A percentile compares a stretch with the other conserved stretches of the same genome.
Evolutionary conservation across 73 alveolate genomes (phyloP).

Genomic region (Paraurostyla sp.): DNA sequence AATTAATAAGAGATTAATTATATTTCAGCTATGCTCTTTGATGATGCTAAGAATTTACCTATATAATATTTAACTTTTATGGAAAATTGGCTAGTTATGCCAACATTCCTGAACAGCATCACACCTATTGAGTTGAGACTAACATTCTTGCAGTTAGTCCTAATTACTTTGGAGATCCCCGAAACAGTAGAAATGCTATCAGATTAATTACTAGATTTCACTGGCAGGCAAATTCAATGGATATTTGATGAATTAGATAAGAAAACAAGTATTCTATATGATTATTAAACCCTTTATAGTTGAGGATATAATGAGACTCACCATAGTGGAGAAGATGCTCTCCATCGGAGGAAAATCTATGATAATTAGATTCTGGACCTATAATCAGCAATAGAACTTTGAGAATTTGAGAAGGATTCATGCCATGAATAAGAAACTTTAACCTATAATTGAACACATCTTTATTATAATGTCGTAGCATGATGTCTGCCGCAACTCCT

Average conservation of each 20-base stretch:
- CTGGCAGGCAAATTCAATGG: neutral
- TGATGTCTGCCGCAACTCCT: neutral
- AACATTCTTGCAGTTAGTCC: neutral
- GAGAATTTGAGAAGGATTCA: slow-evolving; percentile 4
- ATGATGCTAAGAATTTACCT: neutral
- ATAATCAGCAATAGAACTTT: neutral
- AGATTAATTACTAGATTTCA: neutral
- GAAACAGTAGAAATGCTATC: neutral
- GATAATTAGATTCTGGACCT: neutral
- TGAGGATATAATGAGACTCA: slow-evolving; percentile 24
- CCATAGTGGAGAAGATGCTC: slow-evolving; percentile 12
- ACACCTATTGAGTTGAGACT: slow-evolving; percentile 21
- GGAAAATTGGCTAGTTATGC: neutral
- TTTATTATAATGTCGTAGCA: slow-evolving; percentile 4
- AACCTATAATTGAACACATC: neutral
- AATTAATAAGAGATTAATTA: no score
- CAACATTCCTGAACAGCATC: neutral
- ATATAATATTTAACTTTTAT: neutral
- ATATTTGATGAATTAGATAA: slow-evolving; percentile 12
- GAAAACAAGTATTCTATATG: neutral
- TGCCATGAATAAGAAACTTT: slow-evolving; percentile 37
- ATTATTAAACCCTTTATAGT: neutral
- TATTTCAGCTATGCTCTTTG: no score
- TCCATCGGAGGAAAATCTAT: neutral
- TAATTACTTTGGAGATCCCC: neutral